Evolutionary conservation across 805 yeast genomes (phyloP).

Genomic region (Lachancea mirantina): DNA sequence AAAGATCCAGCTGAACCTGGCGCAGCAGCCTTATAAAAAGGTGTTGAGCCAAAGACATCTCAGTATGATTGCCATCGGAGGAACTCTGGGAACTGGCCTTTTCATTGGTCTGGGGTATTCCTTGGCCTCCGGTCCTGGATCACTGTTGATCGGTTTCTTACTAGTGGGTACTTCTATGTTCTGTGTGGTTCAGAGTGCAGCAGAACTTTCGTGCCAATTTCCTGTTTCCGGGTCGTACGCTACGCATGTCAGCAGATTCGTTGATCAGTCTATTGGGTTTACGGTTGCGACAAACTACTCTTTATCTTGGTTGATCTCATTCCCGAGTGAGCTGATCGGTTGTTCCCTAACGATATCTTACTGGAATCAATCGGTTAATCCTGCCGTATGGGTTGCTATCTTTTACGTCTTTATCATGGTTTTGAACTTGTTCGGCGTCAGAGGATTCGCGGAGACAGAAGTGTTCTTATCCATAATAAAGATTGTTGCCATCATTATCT

Average conservation of each 20-base stretch:
- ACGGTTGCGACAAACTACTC: conserved; percentile 56
- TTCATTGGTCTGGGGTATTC: conserved; percentile 26
- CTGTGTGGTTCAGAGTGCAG: conserved; percentile 26
- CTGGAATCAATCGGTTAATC: conserved; percentile 33
- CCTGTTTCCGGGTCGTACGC: conserved; percentile 52
- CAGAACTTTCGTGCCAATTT: conserved; percentile 44
- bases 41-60: conserved; percentile 22
- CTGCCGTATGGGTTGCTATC: conserved; percentile 24
- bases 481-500: conserved; percentile 38
- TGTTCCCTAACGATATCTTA: conserved; percentile 45
- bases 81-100: conserved; percentile 29
- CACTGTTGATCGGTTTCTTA: conserved; percentile 20
- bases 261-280: conserved; percentile 54
- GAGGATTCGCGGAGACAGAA: conserved; percentile 50
- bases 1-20: conserved; percentile 9
- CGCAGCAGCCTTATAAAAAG: conserved; percentile 16
- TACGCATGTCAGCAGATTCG: conserved; percentile 49
- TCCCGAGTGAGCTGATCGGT: conserved; percentile 51
- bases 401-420: conserved; percentile 33
- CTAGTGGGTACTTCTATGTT: conserved; percentile 26
- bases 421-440: conserved; percentile 45
- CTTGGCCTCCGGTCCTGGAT: conserved; percentile 24
- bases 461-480: conserved; percentile 41
- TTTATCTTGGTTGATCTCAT: conserved; percentile 46
- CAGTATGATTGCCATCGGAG: conserved; percentile 29